Evolutionary conservation across 768 basidiomycete genomes (phyloP).

Genomic region (Bullera alba): DNA sequence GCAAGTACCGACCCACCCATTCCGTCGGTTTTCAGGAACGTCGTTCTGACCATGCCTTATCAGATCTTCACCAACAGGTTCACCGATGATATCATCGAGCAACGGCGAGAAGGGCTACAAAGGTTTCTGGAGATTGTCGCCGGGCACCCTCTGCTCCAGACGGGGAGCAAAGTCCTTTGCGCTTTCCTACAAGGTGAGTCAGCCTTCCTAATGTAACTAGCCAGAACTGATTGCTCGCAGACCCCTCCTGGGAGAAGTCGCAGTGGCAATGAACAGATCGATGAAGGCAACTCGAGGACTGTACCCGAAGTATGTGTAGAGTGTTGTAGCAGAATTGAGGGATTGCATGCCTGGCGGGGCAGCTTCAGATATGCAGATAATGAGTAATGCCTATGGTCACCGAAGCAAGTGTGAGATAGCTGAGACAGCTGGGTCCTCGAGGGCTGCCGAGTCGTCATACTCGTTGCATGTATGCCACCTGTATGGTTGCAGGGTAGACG

Average conservation of each 20-base stretch:
- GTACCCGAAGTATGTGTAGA: no score
- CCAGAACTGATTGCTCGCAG: conserved; percentile 39
- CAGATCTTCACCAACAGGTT: conserved; percentile 92
- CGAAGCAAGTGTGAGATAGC: no score
- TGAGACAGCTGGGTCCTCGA: no score
- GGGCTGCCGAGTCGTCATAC: no score
- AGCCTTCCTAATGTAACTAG: background rate
- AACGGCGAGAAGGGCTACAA: conserved; percentile 83
- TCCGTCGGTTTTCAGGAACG: background rate
- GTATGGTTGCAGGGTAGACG: no score
- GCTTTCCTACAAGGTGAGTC: conserved; percentile 68
- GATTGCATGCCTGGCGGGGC: no score
- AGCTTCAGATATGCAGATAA: no score
- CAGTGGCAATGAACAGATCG: conserved; percentile 24
- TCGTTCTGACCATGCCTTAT: background rate
- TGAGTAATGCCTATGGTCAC: no score
- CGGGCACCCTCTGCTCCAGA: conserved; percentile 93
- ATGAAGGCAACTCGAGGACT: no score
- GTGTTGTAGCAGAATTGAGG: no score
- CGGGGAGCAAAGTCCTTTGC: conserved; percentile 91
- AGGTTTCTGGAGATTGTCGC: conserved; percentile 93
- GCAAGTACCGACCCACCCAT: conserved; percentile 11
- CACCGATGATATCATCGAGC: conserved; percentile 94
- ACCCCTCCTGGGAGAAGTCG: conserved; percentile 66
- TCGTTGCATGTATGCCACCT: no score